phyloP scores from a whole-genome alignment of 495 filamentous ascomycete species.

The Cercophora samala region DNA sequence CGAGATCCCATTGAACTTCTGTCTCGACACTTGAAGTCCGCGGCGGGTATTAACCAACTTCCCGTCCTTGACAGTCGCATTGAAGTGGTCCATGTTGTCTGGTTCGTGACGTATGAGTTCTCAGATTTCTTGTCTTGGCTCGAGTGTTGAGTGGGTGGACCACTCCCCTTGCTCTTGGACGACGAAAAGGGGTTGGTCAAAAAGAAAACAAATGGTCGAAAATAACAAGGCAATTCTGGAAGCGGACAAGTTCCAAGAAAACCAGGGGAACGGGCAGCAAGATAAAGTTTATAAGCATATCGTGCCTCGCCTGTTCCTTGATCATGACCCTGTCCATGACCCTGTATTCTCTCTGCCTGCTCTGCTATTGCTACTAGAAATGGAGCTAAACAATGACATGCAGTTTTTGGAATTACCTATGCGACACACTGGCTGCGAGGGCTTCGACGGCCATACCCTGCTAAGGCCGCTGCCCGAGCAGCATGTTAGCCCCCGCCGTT shows the following conservation, averaged over 20 bases:
- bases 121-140: not conserved
- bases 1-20: slow-evolving; percentile 32
- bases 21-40: slow-evolving; percentile 32
- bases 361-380: not conserved
- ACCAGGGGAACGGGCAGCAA: not conserved
- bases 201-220: not conserved
- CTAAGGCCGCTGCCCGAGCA: not conserved
- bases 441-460: not conserved
- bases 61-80: slow-evolving; percentile 31
- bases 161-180: not conserved
- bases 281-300: slow-evolving; percentile 1
- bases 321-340: not conserved
- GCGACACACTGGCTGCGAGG: not conserved
- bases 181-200: not conserved
- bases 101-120: not conserved
- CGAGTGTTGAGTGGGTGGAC: not conserved
- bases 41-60: slow-evolving; percentile 31
- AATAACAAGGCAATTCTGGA: not conserved
- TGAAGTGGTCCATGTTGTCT: slow-evolving; percentile 33
- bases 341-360: not conserved
- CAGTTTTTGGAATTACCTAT: not conserved
- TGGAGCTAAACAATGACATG: not conserved
- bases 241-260: not conserved
- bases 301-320: not conserved
- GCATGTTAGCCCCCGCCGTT: not conserved